Conservation (phyloP, 2,329 filamentous ascomycete species). For the Ciborinia camelliae region DNA sequence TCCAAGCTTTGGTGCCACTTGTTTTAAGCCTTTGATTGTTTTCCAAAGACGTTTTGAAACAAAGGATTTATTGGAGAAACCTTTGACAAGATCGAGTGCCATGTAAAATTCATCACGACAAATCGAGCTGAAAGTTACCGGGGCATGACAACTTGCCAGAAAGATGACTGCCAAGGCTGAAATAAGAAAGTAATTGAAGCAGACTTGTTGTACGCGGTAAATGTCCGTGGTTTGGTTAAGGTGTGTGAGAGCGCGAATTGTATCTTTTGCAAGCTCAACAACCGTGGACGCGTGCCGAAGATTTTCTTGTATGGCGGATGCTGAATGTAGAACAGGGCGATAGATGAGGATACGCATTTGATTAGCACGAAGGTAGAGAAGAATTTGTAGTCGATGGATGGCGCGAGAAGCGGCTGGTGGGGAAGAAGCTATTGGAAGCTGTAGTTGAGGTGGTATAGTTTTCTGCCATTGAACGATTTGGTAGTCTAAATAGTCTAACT, state of each 20-base stretch:
- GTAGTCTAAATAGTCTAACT: constrained; percentile 77
- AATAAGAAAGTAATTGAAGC: constrained; percentile 77
- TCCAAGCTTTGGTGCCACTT: constrained; percentile 67
- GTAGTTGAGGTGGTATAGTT: constrained; percentile 60
- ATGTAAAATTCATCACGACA: constrained; percentile 77
- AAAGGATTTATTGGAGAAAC: constrained; percentile 67
- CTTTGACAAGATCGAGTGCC: constrained; percentile 70
- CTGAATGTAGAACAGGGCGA: constrained; percentile 80
- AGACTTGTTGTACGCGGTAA: constrained; percentile 68
- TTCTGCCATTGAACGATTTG: constrained; percentile 87
- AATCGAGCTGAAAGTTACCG: constrained; percentile 63
- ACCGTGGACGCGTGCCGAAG: constrained; percentile 68
- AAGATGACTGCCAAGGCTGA: constrained; percentile 74
- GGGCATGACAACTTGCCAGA: constrained; percentile 71
- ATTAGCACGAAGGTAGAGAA: constrained; percentile 82
- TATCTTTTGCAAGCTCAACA: constrained; percentile 73
- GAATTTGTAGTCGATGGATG: constrained; percentile 70
- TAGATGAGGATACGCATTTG: constrained; percentile 89
- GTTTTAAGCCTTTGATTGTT: constrained; percentile 62
- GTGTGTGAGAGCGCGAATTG: constrained; percentile 66
- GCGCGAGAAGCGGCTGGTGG: constrained; percentile 40
- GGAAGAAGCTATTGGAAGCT: constrained; percentile 49
- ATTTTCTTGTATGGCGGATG: constrained; percentile 77
- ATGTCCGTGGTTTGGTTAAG: constrained; percentile 70
- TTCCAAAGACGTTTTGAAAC: constrained; percentile 72